Conservation (phyloP, 202 grass and related monocot genomes). For the Setaria italica region DNA sequence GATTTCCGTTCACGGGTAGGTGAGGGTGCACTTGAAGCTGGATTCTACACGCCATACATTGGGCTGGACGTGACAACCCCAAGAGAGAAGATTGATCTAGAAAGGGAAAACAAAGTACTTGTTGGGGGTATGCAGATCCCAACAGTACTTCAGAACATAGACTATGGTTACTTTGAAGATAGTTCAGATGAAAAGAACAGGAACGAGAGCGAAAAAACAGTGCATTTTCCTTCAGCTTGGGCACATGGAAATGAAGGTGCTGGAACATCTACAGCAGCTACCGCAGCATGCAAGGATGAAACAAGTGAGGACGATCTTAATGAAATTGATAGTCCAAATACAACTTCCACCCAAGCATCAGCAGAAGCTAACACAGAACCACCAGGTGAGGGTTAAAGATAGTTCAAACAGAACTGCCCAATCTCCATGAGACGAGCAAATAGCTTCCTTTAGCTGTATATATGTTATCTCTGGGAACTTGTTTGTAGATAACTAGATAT, state of each 20-base stretch:
- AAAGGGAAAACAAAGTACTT: slow-evolving; percentile 38
- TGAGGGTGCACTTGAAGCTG: slow-evolving; percentile 55
- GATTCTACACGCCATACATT: slow-evolving; percentile 56
- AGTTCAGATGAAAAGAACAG: slow-evolving; percentile 23
- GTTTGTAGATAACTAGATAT: slow-evolving; percentile 24
- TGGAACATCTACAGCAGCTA: slow-evolving; percentile 49
- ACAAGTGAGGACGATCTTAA: slow-evolving; percentile 21
- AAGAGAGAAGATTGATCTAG: slow-evolving; percentile 55
- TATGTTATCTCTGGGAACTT: slow-evolving; percentile 4
- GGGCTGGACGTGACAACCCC: slow-evolving; percentile 40
- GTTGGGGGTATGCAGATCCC: slow-evolving; percentile 50
- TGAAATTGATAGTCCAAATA: slow-evolving; percentile 43
- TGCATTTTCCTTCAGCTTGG: slow-evolving; percentile 39
- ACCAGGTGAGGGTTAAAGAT: slow-evolving; percentile 30
- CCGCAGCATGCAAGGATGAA: slow-evolving; percentile 27
- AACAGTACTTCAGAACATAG: slow-evolving; percentile 63
- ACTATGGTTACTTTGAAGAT: slow-evolving; percentile 59
- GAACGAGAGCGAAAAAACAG: neutral
- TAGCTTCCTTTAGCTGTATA: slow-evolving; percentile 9
- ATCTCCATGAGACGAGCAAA: slow-evolving; percentile 19
- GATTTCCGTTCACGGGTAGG: slow-evolving; percentile 59
- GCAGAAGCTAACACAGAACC: slow-evolving; percentile 27
- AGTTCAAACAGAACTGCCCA: slow-evolving; percentile 21
- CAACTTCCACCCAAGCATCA: slow-evolving; percentile 22
- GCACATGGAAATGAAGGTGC: slow-evolving; percentile 43